These are phyloP conservation scores for Triglochin maritima DNA, from an alignment of 106 monocot genomes.

Conservation along the genomic window DNA sequence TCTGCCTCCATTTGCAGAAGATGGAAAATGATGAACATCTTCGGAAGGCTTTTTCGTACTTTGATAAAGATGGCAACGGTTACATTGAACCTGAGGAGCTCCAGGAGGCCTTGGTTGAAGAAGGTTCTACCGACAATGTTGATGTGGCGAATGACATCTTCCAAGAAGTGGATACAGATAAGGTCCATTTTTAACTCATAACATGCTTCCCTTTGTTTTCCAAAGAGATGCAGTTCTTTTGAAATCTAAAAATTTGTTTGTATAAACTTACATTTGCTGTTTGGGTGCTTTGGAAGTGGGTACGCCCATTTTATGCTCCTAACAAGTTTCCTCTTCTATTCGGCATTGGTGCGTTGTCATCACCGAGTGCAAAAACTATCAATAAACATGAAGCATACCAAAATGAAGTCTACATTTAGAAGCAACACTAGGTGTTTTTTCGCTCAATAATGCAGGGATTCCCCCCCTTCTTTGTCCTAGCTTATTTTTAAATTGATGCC, in stretches of 20 bases:
- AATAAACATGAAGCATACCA: too few relatives aligned
- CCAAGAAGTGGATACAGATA: conserved; percentile 90
- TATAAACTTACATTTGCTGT: too few relatives aligned
- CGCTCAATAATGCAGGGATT: too few relatives aligned
- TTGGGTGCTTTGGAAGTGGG: too few relatives aligned
- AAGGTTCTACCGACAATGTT: conserved; percentile 30
- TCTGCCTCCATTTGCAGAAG: conserved; percentile 78
- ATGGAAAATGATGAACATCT: conserved; percentile 95
- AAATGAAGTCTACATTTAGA: too few relatives aligned
- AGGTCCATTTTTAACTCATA: conserved; percentile 29
- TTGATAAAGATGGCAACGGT: conserved; percentile 88
- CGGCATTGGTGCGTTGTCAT: too few relatives aligned
- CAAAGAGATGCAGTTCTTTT: not conserved
- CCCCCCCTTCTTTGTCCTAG: too few relatives aligned
- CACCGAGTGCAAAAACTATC: too few relatives aligned
- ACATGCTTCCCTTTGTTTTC: not conserved
- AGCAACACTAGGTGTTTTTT: too few relatives aligned
- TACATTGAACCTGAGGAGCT: conserved; percentile 82
- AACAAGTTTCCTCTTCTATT: too few relatives aligned
- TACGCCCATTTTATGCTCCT: too few relatives aligned
- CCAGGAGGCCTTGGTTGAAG: conserved; percentile 65
- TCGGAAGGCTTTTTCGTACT: conserved; percentile 65
- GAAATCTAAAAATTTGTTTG: not conserved
- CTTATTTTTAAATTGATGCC: too few relatives aligned
- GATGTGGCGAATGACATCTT: conserved; percentile 85